These are phyloP conservation scores for Suillus alpinus DNA, from an alignment of 768 basidiomycete genomes.

Conservation along the genomic window DNA sequence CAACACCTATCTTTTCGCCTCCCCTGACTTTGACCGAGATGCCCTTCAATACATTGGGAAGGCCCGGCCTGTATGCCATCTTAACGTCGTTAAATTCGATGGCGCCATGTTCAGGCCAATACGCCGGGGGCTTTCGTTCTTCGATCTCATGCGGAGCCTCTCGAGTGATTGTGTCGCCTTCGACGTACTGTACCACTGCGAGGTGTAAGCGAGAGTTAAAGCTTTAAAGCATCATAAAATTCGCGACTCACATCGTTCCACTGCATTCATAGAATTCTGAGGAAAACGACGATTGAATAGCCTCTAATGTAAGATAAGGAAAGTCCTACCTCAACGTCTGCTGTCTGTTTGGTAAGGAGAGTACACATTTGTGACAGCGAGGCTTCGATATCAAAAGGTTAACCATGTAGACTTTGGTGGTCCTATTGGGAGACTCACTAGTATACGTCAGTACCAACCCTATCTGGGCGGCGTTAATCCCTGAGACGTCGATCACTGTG, in stretches of 20 bases:
- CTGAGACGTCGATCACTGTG: slow-evolving; percentile 51
- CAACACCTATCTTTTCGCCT: slow-evolving; percentile 77
- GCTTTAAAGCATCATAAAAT: neutral
- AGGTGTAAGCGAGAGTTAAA: neutral
- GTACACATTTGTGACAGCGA: slow-evolving; percentile 50
- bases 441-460: slow-evolving; percentile 72
- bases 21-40: slow-evolving; percentile 56
- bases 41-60: slow-evolving; percentile 70
- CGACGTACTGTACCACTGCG: slow-evolving; percentile 54
- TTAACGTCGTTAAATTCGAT: slow-evolving; percentile 59
- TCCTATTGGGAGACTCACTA: slow-evolving; percentile 31
- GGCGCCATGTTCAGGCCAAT: slow-evolving; percentile 63
- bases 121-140: slow-evolving; percentile 47
- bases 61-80: slow-evolving; percentile 65
- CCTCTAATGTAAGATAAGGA: neutral
- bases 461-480: slow-evolving; percentile 62
- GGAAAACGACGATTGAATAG: neutral
- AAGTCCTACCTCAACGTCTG: slow-evolving; percentile 58
- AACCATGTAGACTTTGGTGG: neutral
- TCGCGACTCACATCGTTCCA: slow-evolving; percentile 46
- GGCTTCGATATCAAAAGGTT: slow-evolving; percentile 29
- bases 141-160: slow-evolving; percentile 65
- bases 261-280: slow-evolving; percentile 64
- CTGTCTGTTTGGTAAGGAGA: slow-evolving; percentile 53
- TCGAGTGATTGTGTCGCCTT: slow-evolving; percentile 46